These are phyloP conservation scores for Rhodotorula paludigena DNA, from an alignment of 768 basidiomycete genomes.

Conservation along the genomic window DNA sequence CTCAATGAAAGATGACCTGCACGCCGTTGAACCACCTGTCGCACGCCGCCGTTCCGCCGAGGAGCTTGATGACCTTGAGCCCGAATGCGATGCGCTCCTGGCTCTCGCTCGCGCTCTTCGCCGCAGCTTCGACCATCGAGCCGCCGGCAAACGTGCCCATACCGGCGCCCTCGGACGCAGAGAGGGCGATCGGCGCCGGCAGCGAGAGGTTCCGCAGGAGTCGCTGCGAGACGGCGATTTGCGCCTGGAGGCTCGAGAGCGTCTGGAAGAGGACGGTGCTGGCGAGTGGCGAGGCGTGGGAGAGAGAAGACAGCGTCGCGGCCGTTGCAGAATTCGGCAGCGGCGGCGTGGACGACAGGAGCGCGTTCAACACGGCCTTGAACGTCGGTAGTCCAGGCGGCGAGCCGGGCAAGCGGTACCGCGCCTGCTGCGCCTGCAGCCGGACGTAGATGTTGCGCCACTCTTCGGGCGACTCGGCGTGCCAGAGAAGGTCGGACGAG, in stretches of 20 bases:
- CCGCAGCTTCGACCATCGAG: neutral
- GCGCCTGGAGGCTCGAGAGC: neutral
- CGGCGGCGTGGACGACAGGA: neutral
- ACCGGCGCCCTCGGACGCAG: neutral
- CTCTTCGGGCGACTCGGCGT: neutral
- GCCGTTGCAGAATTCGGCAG: neutral
- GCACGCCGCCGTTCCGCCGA: neutral
- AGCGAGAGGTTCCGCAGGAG: neutral
- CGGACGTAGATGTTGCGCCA: neutral
- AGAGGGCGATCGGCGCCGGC: neutral
- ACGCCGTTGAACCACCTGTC: neutral
- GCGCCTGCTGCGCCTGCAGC: neutral
- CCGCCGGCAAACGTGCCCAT: neutral
- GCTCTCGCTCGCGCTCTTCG: neutral
- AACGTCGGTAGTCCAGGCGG: neutral
- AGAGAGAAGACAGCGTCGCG: neutral
- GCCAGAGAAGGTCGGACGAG: neutral
- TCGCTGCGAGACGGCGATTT: neutral
- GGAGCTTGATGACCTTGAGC: neutral
- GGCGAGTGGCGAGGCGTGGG: neutral
- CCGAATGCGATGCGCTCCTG: constrained; percentile 5
- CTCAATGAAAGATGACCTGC: neutral
- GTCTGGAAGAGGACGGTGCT: constrained; percentile 9
- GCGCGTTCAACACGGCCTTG: neutral
- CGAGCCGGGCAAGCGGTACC: neutral